Conservation (phyloP, 2,329 filamentous ascomycete species). For the Aspergillus cejpii region DNA sequence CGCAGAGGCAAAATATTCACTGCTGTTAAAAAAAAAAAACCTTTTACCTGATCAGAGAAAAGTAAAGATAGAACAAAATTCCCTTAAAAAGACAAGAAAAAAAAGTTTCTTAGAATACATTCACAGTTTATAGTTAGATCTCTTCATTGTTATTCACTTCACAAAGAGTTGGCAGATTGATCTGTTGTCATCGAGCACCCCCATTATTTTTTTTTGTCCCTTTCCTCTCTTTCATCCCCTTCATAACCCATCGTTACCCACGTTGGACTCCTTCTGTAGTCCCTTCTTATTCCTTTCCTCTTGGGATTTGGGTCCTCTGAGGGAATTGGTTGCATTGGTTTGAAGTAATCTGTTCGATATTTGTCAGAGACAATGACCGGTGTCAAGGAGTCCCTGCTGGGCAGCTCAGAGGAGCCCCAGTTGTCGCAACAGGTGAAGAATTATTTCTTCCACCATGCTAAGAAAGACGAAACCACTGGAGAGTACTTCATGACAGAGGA, state of each 20-base stretch:
- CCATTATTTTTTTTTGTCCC: neutral
- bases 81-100: conserved; percentile 1
- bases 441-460: conserved; percentile 69
- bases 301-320: conserved; percentile 4
- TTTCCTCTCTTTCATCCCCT: conserved; percentile 16
- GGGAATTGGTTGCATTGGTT: conserved; percentile 7
- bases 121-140: too few relatives aligned
- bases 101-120: neutral
- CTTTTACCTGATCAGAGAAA: neutral
- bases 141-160: too few relatives aligned
- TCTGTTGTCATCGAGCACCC: conserved; percentile 6
- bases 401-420: conserved; percentile 51
- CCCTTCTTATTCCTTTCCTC: conserved; percentile 7
- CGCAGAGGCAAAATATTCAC: neutral
- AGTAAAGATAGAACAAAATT: neutral
- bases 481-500: conserved; percentile 74
- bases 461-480: conserved; percentile 65
- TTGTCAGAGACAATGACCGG: conserved; percentile 41
- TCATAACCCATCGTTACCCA: conserved; percentile 11
- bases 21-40: neutral
- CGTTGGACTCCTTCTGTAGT: neutral
- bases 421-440: conserved; percentile 68
- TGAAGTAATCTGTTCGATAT: conserved; percentile 3
- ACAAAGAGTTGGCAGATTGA: conserved; percentile 8
- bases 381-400: conserved; percentile 74